phyloP scores from a whole-genome alignment of 2,329 filamentous ascomycete species.

The Cryoendolithus antarcticus region DNA sequence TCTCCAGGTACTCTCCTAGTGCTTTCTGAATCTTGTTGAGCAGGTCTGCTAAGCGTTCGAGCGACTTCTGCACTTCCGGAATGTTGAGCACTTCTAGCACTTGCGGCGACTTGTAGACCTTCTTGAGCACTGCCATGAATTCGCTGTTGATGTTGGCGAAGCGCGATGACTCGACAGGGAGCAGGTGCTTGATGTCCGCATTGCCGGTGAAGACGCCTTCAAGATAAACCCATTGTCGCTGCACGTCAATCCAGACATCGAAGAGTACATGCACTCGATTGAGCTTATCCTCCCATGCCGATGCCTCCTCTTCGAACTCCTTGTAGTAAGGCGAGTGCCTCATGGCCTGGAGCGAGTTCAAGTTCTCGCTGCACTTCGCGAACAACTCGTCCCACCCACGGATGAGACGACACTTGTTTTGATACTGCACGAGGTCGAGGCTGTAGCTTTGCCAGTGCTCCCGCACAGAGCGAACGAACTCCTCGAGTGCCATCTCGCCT shows the following conservation, averaged over 20 bases:
- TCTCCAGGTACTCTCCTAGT: slow-evolving; percentile 93
- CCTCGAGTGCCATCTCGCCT: slow-evolving; percentile 95
- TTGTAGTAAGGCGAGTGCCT: slow-evolving; percentile 98
- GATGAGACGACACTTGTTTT: slow-evolving; percentile 95
- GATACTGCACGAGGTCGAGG: slow-evolving; percentile 89
- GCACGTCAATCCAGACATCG: slow-evolving; percentile 99
- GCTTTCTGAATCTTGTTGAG: slow-evolving; percentile 99
- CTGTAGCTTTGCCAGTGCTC: slow-evolving; percentile 95
- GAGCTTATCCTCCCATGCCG: slow-evolving; percentile 93
- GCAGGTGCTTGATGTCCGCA: slow-evolving; percentile 93
- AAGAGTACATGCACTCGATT: slow-evolving; percentile 96
- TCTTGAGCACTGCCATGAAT: slow-evolving; percentile 99
- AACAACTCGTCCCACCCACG: slow-evolving; percentile 97
- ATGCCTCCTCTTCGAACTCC: slow-evolving; percentile 95
- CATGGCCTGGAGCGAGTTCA: slow-evolving; percentile 98
- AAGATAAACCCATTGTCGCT: slow-evolving; percentile 98
- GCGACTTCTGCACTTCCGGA: slow-evolving; percentile 84
- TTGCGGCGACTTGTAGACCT: slow-evolving; percentile 91
- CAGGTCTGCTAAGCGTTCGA: slow-evolving; percentile 87
- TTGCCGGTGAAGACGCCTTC: slow-evolving; percentile 99
- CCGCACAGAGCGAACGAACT: slow-evolving; percentile 90
- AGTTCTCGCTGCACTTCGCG: slow-evolving; percentile 93
- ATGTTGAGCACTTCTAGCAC: slow-evolving; percentile 95
- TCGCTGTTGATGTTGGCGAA: slow-evolving; percentile 99
- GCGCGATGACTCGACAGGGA: slow-evolving; percentile 89